Base-by-base conservation (phyloP, 2,329 filamentous ascomycete genomes). In the Chaetomiaceae sp. region DNA sequence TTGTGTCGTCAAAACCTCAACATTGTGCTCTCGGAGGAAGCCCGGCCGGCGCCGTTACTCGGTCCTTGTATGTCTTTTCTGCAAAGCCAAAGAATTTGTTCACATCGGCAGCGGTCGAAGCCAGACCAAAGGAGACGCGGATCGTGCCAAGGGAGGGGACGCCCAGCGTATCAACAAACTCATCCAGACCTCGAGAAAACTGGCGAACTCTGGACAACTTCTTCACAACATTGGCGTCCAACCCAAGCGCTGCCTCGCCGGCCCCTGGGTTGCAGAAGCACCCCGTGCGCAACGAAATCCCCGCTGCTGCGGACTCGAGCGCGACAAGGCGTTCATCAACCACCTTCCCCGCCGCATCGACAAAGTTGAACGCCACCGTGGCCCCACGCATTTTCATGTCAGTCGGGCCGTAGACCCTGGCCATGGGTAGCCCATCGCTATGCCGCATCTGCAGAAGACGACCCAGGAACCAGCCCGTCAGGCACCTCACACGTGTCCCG, bases 231-330 rank as follows among this genome's bases (percentile, higher is more conserved):
- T 52, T 44, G 2, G 48, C 49, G 14, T 60, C 53, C n/a, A 72
- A 43, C 2, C 60, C 64, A 14, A 73, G 62, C 0, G 69, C 69
- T 1, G 59, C 58, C 59, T 73, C 70, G 14, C 67, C 67, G 0
- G 64, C 71, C 3, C 71, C 71, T 0, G 71, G 71, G 34, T 74
- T 73, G 54, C 71, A 73, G 56, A 73, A 73, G 42, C 71, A 74
- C 4, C 71, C 71, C 1, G 70, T 73, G 10, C 71, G 64, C 8
- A 74, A 54, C 5, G 70, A 72, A 23, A 74, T 73, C 37, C 59
- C 60, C 0, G 60, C 64, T 0, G 57, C 62, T 0, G 69, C 62
- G 0, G 70, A 67, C 37, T 49, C 55, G 68, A 45, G 36, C 0
- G 62, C 69, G 1, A 74, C 66, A 1, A 71, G 46, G 14, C 70